Evolutionary conservation across 306 rosid species (phyloP).

Genomic region (Cajanus cajan): DNA sequence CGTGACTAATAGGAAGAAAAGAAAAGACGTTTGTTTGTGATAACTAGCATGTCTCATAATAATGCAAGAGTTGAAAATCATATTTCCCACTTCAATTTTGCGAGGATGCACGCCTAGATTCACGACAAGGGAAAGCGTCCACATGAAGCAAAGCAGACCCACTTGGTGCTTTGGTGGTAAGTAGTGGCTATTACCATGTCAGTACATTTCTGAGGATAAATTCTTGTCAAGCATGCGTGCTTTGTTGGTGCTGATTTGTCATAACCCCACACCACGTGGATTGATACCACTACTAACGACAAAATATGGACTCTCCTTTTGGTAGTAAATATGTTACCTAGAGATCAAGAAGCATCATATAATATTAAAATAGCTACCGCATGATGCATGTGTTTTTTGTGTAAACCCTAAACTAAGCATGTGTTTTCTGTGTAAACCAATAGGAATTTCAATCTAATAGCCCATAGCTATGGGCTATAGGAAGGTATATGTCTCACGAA

Average conservation of each 20-base stretch:
- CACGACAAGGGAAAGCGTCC: neutral
- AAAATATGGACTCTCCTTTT: neutral
- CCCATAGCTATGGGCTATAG: no score
- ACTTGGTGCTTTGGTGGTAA: conserved; percentile 28
- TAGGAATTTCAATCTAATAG: no score
- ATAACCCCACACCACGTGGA: conserved; percentile 16
- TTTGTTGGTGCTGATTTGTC: conserved; percentile 17
- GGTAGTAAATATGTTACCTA: neutral
- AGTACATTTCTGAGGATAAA: conserved; percentile 22
- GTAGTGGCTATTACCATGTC: conserved; percentile 26
- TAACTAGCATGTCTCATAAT: neutral
- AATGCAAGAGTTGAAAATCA: conserved; percentile 12
- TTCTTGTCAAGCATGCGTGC: conserved; percentile 25
- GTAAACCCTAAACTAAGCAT: no score
- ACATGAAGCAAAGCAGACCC: neutral
- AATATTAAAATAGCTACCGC: neutral
- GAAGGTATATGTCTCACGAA: no score
- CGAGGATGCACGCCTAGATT: neutral
- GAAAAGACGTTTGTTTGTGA: neutral
- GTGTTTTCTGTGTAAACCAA: no score
- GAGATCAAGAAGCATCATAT: neutral
- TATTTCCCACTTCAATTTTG: neutral
- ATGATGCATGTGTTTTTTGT: no score
- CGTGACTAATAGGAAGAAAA: neutral
- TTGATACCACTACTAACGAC: neutral